A percentile compares a stretch with the other conserved stretches of the same genome.
Conservation (phyloP, 768 basidiomycete species). For the Saitozyma sp. region DNA sequence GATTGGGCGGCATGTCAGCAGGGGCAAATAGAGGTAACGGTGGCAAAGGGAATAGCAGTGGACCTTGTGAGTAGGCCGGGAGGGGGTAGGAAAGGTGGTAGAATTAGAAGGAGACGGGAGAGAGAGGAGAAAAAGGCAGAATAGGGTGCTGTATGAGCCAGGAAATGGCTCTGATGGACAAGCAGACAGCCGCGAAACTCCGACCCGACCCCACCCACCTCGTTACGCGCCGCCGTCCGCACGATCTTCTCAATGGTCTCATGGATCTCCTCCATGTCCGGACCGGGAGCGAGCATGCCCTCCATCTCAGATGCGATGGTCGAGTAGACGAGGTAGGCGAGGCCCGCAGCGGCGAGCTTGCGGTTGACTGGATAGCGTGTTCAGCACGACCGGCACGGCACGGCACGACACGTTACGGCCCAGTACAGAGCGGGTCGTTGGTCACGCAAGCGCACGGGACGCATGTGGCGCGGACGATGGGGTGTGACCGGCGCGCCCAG, state of each 20-base stretch:
- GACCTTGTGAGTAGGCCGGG: too few species aligned
- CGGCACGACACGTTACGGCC: too few species aligned
- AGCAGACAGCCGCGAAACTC: neutral
- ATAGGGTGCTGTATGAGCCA: too few species aligned
- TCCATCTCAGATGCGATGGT: conserved; percentile 34
- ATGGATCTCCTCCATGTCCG: conserved; percentile 19
- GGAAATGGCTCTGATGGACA: neutral
- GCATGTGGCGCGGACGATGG: too few species aligned
- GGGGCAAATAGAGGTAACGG: neutral
- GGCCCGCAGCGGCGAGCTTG: conserved; percentile 27
- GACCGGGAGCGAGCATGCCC: conserved; percentile 22
- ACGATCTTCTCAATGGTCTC: conserved; percentile 9
- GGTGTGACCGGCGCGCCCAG: too few species aligned
- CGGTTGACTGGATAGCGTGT: conserved; percentile 24
- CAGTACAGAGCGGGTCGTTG: too few species aligned
- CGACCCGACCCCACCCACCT: conserved; percentile 7
- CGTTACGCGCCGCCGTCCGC: neutral
- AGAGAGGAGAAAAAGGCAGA: neutral
- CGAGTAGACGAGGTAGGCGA: conserved; percentile 35
- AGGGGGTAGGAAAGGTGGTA: neutral
- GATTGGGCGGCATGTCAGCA: neutral
- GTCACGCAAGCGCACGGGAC: too few species aligned
- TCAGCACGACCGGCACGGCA: neutral
- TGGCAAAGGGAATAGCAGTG: conserved; percentile 3
- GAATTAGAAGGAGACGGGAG: conserved; percentile 11